Conservation (phyloP, 179 eudicot species). For the Camellia oleifera region DNA sequence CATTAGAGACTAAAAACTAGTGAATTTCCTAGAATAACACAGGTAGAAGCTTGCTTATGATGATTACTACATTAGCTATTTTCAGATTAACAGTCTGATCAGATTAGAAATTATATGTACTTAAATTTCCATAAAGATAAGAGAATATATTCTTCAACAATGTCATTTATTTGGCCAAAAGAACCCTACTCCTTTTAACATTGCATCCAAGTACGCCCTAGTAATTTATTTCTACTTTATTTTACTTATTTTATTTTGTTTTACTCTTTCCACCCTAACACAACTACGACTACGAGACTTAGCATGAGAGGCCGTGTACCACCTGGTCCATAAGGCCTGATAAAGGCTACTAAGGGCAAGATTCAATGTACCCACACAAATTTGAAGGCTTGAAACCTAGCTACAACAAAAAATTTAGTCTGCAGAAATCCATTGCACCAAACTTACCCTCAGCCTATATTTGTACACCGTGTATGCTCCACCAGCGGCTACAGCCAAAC, state of each 20-base stretch:
- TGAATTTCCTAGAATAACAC: background rate
- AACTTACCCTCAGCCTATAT: conserved; percentile 83
- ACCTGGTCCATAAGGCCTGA: background rate
- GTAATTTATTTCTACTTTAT: background rate
- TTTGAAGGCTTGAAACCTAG: background rate
- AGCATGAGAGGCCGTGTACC: background rate
- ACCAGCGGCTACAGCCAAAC: conserved; percentile 67
- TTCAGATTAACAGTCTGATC: background rate
- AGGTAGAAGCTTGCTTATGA: background rate
- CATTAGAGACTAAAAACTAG: background rate
- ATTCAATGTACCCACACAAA: background rate
- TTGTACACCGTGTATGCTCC: conserved; percentile 82
- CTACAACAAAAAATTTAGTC: background rate
- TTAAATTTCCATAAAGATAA: background rate
- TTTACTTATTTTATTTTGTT: background rate
- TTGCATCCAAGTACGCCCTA: background rate
- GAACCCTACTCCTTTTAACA: background rate
- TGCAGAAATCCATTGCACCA: background rate
- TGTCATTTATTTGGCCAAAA: background rate
- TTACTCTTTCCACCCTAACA: background rate
- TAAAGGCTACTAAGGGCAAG: background rate
- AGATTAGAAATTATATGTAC: background rate
- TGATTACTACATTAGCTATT: background rate
- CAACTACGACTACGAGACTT: background rate
- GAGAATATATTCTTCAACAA: background rate